A percentile compares a stretch with the other conserved stretches of the same genome.
Evolutionary conservation across 148 eudicot species (phyloP).

Genomic region (Polygonum aviculare): DNA sequence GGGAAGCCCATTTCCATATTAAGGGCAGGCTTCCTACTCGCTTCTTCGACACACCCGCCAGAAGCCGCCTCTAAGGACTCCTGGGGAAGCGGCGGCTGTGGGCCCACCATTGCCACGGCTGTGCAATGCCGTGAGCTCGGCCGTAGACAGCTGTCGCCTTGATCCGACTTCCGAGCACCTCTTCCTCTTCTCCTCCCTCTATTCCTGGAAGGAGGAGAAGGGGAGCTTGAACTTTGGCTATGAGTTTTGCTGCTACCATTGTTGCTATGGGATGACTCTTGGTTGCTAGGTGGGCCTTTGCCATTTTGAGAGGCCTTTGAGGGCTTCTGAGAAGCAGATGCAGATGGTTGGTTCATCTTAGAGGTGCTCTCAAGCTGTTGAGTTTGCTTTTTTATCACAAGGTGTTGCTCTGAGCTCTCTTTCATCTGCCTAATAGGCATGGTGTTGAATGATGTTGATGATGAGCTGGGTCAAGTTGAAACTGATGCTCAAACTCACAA

Average conservation of each 20-base stretch:
- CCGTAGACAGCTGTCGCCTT: conserved; percentile 34
- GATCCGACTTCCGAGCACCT: conserved; percentile 56
- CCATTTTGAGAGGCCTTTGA: conserved; percentile 37
- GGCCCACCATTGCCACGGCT: conserved; percentile 22
- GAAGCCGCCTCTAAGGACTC: conserved; percentile 1
- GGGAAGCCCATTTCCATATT: conserved; percentile 35
- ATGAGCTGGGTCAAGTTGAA: not conserved
- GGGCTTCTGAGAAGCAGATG: conserved; percentile 23
- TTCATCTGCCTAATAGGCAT: conserved; percentile 66
- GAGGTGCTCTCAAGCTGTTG: conserved; percentile 23
- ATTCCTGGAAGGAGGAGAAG: conserved; percentile 32
- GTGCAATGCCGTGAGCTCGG: conserved; percentile 57
- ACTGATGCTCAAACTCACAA: conserved; percentile 14
- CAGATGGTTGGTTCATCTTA: conserved; percentile 17
- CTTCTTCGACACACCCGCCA: conserved; percentile 16
- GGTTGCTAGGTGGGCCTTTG: conserved; percentile 34
- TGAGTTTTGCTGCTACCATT: conserved; percentile 16
- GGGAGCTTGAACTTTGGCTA: conserved; percentile 21
- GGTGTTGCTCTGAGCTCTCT: conserved; percentile 48
- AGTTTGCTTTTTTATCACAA: conserved; percentile 36
- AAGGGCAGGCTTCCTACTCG: conserved; percentile 13
- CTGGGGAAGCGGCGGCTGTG: conserved; percentile 1
- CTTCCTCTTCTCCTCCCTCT: conserved; percentile 58
- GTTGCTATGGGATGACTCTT: conserved; percentile 13
- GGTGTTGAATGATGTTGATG: conserved; percentile 15